A percentile compares a stretch with the other conserved stretches of the same genome.
These are phyloP conservation scores for Silene noctiflora DNA, from an alignment of 179 eudicot species.

Conservation along the genomic window DNA sequence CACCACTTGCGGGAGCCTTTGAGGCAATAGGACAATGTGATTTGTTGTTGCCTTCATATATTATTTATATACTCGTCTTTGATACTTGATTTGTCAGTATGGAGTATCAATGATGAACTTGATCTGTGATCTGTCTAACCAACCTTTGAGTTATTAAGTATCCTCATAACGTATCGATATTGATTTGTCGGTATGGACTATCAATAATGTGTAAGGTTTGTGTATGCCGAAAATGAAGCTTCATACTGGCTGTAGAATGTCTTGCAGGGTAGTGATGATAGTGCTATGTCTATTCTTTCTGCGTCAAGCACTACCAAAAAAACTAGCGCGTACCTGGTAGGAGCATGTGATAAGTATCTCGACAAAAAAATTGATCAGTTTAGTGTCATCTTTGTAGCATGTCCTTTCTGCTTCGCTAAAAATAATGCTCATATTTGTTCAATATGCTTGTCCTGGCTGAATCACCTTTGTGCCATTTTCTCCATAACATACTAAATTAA, in stretches of 20 bases:
- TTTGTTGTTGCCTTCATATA: not conserved
- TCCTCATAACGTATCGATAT: not conserved
- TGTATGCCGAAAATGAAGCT: not conserved
- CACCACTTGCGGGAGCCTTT: too few relatives aligned
- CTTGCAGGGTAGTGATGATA: not conserved
- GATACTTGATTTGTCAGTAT: not conserved
- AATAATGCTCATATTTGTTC: too few relatives aligned
- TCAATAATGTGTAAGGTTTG: not conserved
- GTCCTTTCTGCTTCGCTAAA: too few relatives aligned
- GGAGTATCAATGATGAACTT: not conserved
- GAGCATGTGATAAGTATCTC: too few relatives aligned
- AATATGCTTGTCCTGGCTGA: too few relatives aligned
- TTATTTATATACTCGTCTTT: not conserved
- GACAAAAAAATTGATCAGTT: too few relatives aligned
- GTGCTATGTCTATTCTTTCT: not conserved
- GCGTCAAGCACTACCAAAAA: too few relatives aligned
- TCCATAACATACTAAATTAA: too few relatives aligned
- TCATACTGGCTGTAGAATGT: not conserved
- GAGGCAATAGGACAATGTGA: not conserved
- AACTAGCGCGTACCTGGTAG: too few relatives aligned
- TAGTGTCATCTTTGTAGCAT: too few relatives aligned
- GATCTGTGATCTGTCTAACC: not conserved
- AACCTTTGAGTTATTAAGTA: not conserved
- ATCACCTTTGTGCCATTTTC: too few relatives aligned
- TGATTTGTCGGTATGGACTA: not conserved